Base-by-base conservation (phyloP, 805 yeast species). In the Candida sanyiensis region DNA sequence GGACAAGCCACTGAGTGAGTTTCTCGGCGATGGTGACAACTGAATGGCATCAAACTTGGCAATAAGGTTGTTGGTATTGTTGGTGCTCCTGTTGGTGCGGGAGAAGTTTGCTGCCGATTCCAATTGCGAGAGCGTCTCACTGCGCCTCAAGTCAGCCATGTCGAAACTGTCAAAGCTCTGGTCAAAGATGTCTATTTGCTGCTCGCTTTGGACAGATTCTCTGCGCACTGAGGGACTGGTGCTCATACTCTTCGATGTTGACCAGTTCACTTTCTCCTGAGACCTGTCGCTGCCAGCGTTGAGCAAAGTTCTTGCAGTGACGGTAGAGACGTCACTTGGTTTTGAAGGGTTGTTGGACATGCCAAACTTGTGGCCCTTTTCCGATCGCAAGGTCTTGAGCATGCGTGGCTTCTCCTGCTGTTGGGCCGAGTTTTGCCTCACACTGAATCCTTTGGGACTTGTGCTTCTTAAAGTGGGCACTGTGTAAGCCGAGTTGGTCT, bases 381-480 rank as follows among this genome's bases (percentile, higher is more conserved):
- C 58, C 22, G 53, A 38, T 40, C 70, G 49, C 22, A 66, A 45
- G 2, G 70, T 63, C 28, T 61, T 62, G 29, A 54, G 43, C 55
- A 63, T 45, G 24, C 58, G 52, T 35, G 54, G 48, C 24, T 42
- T 51, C 16, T 26, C 43, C 32, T 20, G 42, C 25, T 39, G 49
- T 29, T 35, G 49, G 17, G 35, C 47, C 33, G 21, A 42, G 35
- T 44, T 57, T 15, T 43, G 48, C 39, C 52, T 48, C 16, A 45
- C 46, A 11, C 56, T 50, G 33, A 49, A 50, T 6, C 51, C 41
- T 18, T 61, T 58, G 1, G 60, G 55, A 19, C 47, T 42, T n/a
- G 33, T 15, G 19, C 35, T 33, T 40, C 57, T 44, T 33, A 51
- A 26, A 1, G 59, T 56, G 6, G 57, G 56, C 2, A 47, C 52